phyloP scores from a whole-genome alignment of 768 basidiomycete genomes.

The Tylopilus vinaceipallidus region DNA sequence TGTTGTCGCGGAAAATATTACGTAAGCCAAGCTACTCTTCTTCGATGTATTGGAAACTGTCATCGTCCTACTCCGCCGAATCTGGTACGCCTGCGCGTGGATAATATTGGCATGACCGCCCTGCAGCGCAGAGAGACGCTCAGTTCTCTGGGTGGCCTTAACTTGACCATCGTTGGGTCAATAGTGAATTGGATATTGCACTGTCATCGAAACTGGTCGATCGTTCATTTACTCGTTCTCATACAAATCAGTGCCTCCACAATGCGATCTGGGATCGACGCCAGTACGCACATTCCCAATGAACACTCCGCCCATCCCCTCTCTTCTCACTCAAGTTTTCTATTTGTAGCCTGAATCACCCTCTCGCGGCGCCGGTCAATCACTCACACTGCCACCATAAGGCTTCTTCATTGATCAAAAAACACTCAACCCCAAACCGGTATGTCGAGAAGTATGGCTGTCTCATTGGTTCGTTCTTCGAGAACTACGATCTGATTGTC shows the following conservation, averaged over 20 bases:
- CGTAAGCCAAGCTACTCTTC: slow-evolving; percentile 25
- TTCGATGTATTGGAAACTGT: slow-evolving; percentile 19
- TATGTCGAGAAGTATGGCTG: slow-evolving; percentile 24
- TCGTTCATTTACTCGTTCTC: slow-evolving; percentile 16
- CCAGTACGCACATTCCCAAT: background rate
- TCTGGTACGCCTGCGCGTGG: background rate
- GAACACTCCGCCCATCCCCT: background rate
- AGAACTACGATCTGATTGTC: slow-evolving; percentile 15
- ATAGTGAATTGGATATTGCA: slow-evolving; percentile 10
- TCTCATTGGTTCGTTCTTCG: slow-evolving; percentile 18
- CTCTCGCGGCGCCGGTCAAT: background rate
- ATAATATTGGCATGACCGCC: background rate
- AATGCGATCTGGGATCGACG: slow-evolving; percentile 20
- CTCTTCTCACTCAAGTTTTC: background rate
- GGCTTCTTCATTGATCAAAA: slow-evolving; percentile 24
- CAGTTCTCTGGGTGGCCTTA: too few species aligned
- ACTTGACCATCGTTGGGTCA: background rate
- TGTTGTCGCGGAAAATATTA: slow-evolving; percentile 18
- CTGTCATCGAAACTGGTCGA: slow-evolving; percentile 23
- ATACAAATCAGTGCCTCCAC: slow-evolving; percentile 1
- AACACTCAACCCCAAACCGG: slow-evolving; percentile 15
- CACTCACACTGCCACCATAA: background rate
- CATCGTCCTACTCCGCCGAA: slow-evolving; percentile 1
- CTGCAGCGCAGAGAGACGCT: slow-evolving; percentile 5
- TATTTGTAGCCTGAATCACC: background rate